These are phyloP conservation scores for Carnegiea gigantea DNA, from an alignment of 179 eudicot genomes.

Conservation along the genomic window DNA sequence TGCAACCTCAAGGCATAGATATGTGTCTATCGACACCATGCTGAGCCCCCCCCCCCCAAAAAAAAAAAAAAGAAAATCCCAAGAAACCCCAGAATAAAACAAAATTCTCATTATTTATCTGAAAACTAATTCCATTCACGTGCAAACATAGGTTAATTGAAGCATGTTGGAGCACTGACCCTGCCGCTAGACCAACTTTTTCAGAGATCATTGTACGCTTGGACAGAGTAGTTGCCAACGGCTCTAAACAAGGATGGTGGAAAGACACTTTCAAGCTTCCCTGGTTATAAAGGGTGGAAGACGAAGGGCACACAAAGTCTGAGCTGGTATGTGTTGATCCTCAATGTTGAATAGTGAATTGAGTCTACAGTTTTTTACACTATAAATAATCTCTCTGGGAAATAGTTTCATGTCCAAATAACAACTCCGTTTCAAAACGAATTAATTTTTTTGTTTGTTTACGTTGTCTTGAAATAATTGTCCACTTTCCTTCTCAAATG, in stretches of 20 bases:
- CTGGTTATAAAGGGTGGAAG: constrained; percentile 44
- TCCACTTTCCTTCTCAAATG: too few species aligned
- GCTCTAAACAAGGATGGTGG: constrained; percentile 88
- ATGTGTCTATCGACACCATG: too few species aligned
- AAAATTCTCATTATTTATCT: too few species aligned
- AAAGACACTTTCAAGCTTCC: constrained; percentile 92
- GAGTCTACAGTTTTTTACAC: neutral
- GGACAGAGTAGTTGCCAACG: constrained; percentile 61
- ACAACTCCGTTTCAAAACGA: too few species aligned
- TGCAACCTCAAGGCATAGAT: too few species aligned
- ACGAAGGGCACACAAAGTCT: constrained; percentile 4
- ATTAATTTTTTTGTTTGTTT: too few species aligned
- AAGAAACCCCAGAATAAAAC: too few species aligned
- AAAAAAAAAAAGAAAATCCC: too few species aligned
- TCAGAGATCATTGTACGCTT: constrained; percentile 66
- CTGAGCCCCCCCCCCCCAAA: too few species aligned
- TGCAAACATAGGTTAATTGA: constrained; percentile 59
- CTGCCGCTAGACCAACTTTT: constrained; percentile 56
- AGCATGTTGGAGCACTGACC: constrained; percentile 65
- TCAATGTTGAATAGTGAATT: neutral
- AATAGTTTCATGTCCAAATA: neutral
- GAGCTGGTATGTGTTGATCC: constrained; percentile 25
- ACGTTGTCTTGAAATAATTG: too few species aligned
- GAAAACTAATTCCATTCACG: neutral
- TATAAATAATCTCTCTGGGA: neutral